Base-by-base conservation (phyloP, 2,329 filamentous ascomycete genomes). In the Penicillium italicum region DNA sequence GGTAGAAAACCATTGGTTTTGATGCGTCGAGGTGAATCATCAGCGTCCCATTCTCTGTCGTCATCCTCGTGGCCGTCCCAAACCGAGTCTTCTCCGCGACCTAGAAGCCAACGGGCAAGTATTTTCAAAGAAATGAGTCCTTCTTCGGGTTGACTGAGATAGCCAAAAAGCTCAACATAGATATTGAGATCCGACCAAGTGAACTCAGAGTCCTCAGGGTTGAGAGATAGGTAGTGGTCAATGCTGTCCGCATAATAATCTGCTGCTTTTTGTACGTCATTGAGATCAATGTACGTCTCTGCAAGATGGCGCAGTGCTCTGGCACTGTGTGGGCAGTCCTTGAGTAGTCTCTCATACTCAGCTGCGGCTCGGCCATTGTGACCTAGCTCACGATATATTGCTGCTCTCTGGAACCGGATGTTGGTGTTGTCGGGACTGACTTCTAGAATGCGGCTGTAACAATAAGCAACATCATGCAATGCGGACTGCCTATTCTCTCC, bases 31-130 rank as follows among this genome's bases (percentile, higher is more conserved):
- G 82, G 86, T 20, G 81, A 79, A 66, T 91, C 84, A 42, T 86
- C 82, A 5, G 82, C 74, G 70, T 99, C 94, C 85, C 91, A 99
- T 74, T 99, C 94, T 54, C 91, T 82, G 70, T 96, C 91, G 69
- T 97, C 90, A 5, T 83, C 79, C 30, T 82, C 77, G 61, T 82
- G 80, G 9, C 80, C 70, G 55, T 95, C 88, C 94, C 94, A 99
- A 66, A 85, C 90, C 0, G 67, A 72, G 70, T 99, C 92, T 5
- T 82, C 77, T 34, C 80, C 77, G 46, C 94, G 85, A 9, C 90
- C 89, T 37, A 96, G 79, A 52, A 96, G 79, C 91, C 91, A 96
- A 54, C 95, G 82, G 22, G 88, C 84, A 16, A 96, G 74, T 2
- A 79, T 79, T 69, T 89, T 94, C 12, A 95, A 78, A 59, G 87